phyloP scores from a whole-genome alignment of 2,329 filamentous ascomycete genomes.

The Penicillium digitatum region DNA sequence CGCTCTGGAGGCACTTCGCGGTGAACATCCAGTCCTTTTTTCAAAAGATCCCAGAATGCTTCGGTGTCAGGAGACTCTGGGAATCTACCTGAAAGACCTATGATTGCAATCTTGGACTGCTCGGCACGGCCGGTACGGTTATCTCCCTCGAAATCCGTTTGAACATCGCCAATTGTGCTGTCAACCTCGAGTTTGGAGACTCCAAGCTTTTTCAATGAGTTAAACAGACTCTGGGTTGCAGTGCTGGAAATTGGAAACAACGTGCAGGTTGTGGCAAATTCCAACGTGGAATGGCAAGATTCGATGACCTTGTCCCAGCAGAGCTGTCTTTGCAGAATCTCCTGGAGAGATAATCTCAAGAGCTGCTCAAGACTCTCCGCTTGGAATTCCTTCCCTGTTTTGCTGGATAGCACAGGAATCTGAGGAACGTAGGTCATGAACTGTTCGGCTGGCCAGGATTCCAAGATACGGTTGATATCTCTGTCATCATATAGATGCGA shows the following conservation, averaged over 20 bases:
- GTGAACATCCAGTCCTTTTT: slow-evolving; percentile 71
- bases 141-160: slow-evolving; percentile 15
- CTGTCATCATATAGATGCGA: slow-evolving; percentile 51
- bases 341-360: slow-evolving; percentile 33
- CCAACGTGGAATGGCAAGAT: slow-evolving; percentile 26
- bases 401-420: slow-evolving; percentile 40
- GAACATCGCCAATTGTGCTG: slow-evolving; percentile 25
- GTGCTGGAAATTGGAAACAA: slow-evolving; percentile 32
- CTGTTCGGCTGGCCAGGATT: slow-evolving; percentile 30
- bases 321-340: slow-evolving; percentile 39
- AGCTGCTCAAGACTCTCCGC: slow-evolving; percentile 32
- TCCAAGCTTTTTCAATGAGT: slow-evolving; percentile 29
- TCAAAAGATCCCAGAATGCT: slow-evolving; percentile 69
- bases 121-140: slow-evolving; percentile 33
- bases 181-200: slow-evolving; percentile 28
- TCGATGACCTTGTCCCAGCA: slow-evolving; percentile 43
- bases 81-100: slow-evolving; percentile 76
- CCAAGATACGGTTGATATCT: slow-evolving; percentile 52
- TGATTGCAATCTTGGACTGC: slow-evolving; percentile 71
- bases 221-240: slow-evolving; percentile 33
- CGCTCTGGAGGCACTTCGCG: slow-evolving; percentile 58
- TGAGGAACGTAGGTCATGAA: slow-evolving; percentile 27
- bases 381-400: slow-evolving; percentile 32
- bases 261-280: slow-evolving; percentile 19
- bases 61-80: slow-evolving; percentile 68